Evolutionary conservation across 192 early-diverging fungal genomes (phyloP).

Genomic region (Linnemannia exigua): DNA sequence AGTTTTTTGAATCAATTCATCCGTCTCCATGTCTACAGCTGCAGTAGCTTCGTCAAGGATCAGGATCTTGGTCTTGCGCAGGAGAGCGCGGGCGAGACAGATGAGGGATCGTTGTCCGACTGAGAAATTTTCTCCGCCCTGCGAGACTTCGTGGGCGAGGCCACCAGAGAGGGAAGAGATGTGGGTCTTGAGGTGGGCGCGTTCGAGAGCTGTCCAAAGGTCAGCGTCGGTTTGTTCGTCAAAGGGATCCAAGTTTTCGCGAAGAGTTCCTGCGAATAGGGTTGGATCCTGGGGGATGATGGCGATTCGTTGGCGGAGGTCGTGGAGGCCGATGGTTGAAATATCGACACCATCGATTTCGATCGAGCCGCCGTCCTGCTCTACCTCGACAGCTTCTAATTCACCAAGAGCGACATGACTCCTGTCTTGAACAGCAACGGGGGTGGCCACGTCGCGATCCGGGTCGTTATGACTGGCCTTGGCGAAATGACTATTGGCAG

Average conservation of each 20-base stretch:
- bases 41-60: slow-evolving; percentile 62
- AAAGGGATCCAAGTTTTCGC: slow-evolving; percentile 71
- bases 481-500: slow-evolving; percentile 49
- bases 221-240: slow-evolving; percentile 60
- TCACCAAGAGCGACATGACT: neutral
- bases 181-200: slow-evolving; percentile 74
- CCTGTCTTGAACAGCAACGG: neutral
- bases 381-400: neutral
- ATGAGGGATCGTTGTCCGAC: slow-evolving; percentile 82
- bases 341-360: slow-evolving; percentile 85
- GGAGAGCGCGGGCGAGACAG: slow-evolving; percentile 75
- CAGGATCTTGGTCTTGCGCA: slow-evolving; percentile 67
- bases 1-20: slow-evolving; percentile 87
- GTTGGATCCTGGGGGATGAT: slow-evolving; percentile 86
- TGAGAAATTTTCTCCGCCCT: slow-evolving; percentile 87
- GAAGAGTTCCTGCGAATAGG: slow-evolving; percentile 73
- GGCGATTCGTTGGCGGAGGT: slow-evolving; percentile 72
- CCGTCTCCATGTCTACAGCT: slow-evolving; percentile 87
- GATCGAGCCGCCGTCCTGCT: slow-evolving; percentile 68
- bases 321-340: slow-evolving; percentile 75
- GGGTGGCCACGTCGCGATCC: neutral
- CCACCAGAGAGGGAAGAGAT: slow-evolving; percentile 72
- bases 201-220: slow-evolving; percentile 79
- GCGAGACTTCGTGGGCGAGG: slow-evolving; percentile 76
- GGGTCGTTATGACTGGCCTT: slow-evolving; percentile 26